Conservation (phyloP, 306 rosid genomes). For the Oemleria cerasiformis region DNA sequence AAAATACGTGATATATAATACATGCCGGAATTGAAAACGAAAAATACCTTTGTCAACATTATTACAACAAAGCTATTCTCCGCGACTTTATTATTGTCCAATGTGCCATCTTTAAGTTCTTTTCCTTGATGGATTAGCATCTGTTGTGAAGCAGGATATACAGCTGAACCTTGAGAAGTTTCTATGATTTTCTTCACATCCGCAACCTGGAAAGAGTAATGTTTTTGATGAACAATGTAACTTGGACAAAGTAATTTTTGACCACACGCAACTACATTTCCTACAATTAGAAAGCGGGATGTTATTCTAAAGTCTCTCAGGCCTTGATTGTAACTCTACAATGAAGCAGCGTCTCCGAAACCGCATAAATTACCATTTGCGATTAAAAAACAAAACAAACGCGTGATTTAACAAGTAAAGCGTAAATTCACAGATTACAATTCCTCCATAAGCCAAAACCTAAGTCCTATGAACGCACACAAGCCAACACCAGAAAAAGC, state of each 20-base stretch:
- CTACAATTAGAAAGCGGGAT: not conserved
- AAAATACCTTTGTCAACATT: slow-evolving; percentile 81
- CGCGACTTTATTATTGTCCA: slow-evolving; percentile 76
- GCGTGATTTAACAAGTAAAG: not conserved
- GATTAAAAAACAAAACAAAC: not conserved
- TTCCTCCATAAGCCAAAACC: not conserved
- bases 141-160: slow-evolving; percentile 85
- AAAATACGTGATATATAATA: not conserved
- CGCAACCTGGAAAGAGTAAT: slow-evolving; percentile 50
- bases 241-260: not conserved
- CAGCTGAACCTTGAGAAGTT: slow-evolving; percentile 64
- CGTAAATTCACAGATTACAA: not conserved
- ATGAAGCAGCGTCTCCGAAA: not conserved
- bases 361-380: not conserved
- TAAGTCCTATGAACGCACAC: not conserved
- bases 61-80: slow-evolving; percentile 89
- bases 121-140: slow-evolving; percentile 96
- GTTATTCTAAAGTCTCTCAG: not conserved
- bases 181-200: slow-evolving; percentile 84
- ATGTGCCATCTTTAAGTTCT: slow-evolving; percentile 74
- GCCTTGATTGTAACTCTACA: not conserved
- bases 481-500: not conserved
- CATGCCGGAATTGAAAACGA: not conserved
- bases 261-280: not conserved
- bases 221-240: not conserved